Evolutionary conservation across 208 protist species (phyloP).

Genomic region (Sergeia podlipaevii): DNA sequence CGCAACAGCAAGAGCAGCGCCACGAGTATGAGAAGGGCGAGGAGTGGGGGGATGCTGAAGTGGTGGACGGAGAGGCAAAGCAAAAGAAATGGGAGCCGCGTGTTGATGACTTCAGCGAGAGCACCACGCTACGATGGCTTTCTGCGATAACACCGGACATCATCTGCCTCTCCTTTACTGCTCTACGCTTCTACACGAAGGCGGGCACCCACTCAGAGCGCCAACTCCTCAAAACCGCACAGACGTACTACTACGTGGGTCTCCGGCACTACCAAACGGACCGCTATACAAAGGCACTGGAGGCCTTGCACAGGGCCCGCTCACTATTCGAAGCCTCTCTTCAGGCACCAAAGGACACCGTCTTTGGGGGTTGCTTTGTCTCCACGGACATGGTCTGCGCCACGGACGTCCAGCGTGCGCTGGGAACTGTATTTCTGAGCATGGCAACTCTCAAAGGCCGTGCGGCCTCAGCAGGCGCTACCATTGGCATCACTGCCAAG

Average conservation of each 20-base stretch:
- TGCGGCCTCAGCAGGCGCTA: not conserved
- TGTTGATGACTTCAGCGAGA: too few species aligned
- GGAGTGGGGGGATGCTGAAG: too few species aligned
- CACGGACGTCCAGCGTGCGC: slow-evolving; percentile 30
- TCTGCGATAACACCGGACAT: slow-evolving; percentile 44
- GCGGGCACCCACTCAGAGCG: slow-evolving; percentile 36
- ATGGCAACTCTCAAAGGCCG: slow-evolving; percentile 43
- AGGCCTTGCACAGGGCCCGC: slow-evolving; percentile 62
- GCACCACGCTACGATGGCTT: slow-evolving; percentile 56
- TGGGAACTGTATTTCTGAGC: slow-evolving; percentile 60
- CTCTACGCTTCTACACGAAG: slow-evolving; percentile 62
- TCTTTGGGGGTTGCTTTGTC: slow-evolving; percentile 46
- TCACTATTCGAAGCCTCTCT: slow-evolving; percentile 48
- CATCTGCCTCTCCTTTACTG: slow-evolving; percentile 69
- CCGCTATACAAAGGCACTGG: slow-evolving; percentile 80
- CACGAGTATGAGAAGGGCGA: too few species aligned
- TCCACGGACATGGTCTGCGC: slow-evolving; percentile 23
- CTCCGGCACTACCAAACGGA: slow-evolving; percentile 45
- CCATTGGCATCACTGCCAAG: slow-evolving; percentile 3
- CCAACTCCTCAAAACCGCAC: slow-evolving; percentile 48
- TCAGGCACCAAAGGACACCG: slow-evolving; percentile 23
- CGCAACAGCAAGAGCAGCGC: slow-evolving; percentile 13
- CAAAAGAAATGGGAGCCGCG: not conserved
- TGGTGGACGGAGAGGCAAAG: too few species aligned
- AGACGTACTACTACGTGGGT: slow-evolving; percentile 74